Percentiles rank a stretch among this genome's conserved stretches.
phyloP scores from a whole-genome alignment of 2,329 filamentous ascomycete species.

The Ceratocystis ficicola region DNA sequence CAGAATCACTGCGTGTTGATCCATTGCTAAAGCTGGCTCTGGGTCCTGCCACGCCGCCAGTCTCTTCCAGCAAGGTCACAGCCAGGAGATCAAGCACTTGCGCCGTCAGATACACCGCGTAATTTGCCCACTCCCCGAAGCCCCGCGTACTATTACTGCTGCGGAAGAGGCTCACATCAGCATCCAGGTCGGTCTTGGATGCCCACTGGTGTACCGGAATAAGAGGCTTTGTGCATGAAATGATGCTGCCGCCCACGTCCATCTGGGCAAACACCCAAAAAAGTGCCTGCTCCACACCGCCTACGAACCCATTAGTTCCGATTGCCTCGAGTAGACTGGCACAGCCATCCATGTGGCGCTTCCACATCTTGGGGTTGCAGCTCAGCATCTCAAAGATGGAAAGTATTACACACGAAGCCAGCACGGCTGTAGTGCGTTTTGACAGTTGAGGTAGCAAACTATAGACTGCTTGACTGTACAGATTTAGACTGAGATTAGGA shows the following conservation, averaged over 20 bases:
- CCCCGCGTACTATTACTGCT: conserved; percentile 25
- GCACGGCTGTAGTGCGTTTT: conserved; percentile 37
- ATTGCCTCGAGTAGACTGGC: conserved; percentile 39
- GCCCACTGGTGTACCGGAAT: conserved; percentile 39
- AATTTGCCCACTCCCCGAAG: conserved; percentile 40
- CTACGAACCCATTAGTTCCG: conserved; percentile 40
- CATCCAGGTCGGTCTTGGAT: conserved; percentile 27
- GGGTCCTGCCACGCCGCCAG: conserved; percentile 18
- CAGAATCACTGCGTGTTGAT: conserved; percentile 24
- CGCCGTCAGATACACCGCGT: conserved; percentile 38
- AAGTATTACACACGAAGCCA: conserved; percentile 42
- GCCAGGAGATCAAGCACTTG: conserved; percentile 34
- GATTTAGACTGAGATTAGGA: conserved; percentile 30
- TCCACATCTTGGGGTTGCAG: conserved; percentile 38
- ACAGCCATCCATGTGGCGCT: conserved; percentile 41
- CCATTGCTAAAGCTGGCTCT: conserved; percentile 17
- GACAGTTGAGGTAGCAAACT: conserved; percentile 38
- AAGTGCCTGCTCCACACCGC: conserved; percentile 38
- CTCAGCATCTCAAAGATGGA: conserved; percentile 45
- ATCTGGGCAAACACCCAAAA: conserved; percentile 46
- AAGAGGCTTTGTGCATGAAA: conserved; percentile 39
- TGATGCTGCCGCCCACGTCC: conserved; percentile 43
- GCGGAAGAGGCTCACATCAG: conserved; percentile 30
- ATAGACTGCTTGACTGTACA: conserved; percentile 42
- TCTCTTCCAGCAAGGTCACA: conserved; percentile 23